phyloP scores from a whole-genome alignment of 768 basidiomycete genomes.

The Dentipellis sp. region DNA sequence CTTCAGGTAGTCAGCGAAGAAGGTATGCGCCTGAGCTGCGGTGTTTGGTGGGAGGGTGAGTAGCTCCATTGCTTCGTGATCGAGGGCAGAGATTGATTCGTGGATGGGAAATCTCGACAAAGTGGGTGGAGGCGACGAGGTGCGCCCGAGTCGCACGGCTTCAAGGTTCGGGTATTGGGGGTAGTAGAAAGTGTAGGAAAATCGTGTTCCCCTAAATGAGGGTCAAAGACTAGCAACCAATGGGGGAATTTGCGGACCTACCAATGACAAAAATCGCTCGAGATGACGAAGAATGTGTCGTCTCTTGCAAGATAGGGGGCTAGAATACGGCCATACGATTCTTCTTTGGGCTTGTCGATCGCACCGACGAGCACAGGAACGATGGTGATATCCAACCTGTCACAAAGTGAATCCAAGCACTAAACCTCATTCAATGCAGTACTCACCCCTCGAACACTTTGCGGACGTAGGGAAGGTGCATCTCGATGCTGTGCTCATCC shows the following conservation, averaged over 20 bases:
- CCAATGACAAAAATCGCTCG: constrained; percentile 99
- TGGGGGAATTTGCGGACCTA: constrained; percentile 21
- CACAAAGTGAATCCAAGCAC: background rate
- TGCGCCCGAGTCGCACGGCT: constrained; percentile 6
- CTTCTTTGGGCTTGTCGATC: constrained; percentile 51
- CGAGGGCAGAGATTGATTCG: constrained; percentile 73
- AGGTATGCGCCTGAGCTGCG: constrained; percentile 43
- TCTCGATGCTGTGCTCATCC: constrained; percentile 95
- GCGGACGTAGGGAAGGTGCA: constrained; percentile 90
- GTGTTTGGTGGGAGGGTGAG: constrained; percentile 49
- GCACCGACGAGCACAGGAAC: constrained; percentile 90
- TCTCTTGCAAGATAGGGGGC: constrained; percentile 72
- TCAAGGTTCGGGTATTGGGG: constrained; percentile 46
- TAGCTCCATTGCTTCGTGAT: constrained; percentile 78
- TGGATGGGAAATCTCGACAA: constrained; percentile 57
- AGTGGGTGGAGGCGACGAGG: constrained; percentile 22
- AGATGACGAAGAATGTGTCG: constrained; percentile 83
- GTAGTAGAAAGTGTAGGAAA: constrained; percentile 84
- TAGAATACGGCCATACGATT: constrained; percentile 56
- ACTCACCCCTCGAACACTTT: constrained; percentile 75
- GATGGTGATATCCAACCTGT: constrained; percentile 65
- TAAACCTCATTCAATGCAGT: no score
- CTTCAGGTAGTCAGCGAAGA: constrained; percentile 59
- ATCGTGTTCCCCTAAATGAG: constrained; percentile 63
- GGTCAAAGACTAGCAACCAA: background rate